Percentiles rank a stretch among this genome's conserved stretches.
phyloP scores from a whole-genome alignment of 2,329 filamentous ascomycete genomes.

The Penicillium crustosum region DNA sequence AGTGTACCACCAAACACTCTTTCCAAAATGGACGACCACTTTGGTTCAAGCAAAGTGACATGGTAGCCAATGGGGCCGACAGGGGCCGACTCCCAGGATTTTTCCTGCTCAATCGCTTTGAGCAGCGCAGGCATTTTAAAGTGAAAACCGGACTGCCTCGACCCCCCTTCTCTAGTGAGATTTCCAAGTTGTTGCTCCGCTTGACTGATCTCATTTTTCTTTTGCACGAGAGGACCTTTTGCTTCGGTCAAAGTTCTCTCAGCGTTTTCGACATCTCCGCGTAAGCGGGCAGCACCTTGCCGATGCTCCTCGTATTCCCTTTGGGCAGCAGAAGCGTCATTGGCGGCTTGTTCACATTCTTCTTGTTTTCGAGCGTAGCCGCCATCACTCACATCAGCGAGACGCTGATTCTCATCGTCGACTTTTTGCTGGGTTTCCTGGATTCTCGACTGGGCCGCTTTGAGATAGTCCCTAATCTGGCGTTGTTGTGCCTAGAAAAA shows the following conservation, averaged over 20 bases:
- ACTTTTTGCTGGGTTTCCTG: constrained; percentile 48
- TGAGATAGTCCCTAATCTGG: constrained; percentile 61
- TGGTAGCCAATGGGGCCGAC: constrained; percentile 81
- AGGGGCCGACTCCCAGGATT: constrained; percentile 67
- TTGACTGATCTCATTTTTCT: constrained; percentile 56
- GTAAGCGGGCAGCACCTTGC: constrained; percentile 34
- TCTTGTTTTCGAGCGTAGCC: constrained; percentile 62
- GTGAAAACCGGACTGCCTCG: constrained; percentile 65
- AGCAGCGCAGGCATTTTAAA: constrained; percentile 63
- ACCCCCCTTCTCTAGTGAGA: constrained; percentile 59
- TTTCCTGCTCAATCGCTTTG: constrained; percentile 67
- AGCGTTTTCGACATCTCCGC: constrained; percentile 37
- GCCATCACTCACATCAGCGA: constrained; percentile 69
- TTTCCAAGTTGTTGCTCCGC: constrained; percentile 53
- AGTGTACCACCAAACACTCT: constrained; percentile 68
- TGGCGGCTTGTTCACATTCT: constrained; percentile 60
- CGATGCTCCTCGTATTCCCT: constrained; percentile 45
- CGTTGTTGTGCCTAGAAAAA: constrained; percentile 60
- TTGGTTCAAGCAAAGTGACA: constrained; percentile 71
- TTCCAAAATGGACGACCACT: constrained; percentile 84
- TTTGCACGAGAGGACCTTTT: constrained; percentile 36
- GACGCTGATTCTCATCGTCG: constrained; percentile 50
- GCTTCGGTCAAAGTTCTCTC: constrained; percentile 31
- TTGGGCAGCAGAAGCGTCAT: constrained; percentile 49
- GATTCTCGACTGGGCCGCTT: constrained; percentile 50